These are phyloP conservation scores for Cercophora sp. DNA, from an alignment of 495 filamentous ascomycete genomes.

Conservation along the genomic window DNA sequence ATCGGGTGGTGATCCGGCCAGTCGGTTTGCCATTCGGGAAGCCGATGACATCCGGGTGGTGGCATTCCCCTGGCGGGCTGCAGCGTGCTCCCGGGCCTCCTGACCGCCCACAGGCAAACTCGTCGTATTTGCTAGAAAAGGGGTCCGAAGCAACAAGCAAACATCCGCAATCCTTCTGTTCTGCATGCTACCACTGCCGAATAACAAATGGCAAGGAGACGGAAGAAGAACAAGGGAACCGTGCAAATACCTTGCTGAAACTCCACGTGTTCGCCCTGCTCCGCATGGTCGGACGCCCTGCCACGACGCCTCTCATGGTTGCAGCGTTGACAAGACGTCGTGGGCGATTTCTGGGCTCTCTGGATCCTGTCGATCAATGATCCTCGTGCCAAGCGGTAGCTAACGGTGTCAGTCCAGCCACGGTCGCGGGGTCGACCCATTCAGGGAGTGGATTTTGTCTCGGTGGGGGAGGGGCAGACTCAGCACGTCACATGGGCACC, in stretches of 20 bases:
- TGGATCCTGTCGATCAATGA: not conserved
- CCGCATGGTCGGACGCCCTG: constrained; percentile 25
- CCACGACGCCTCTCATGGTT: constrained; percentile 33
- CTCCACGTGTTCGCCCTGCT: constrained; percentile 27
- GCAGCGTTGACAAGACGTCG: not conserved
- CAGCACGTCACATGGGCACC: constrained; percentile 7
- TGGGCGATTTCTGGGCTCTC: not conserved
- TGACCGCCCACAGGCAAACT: too few relatives aligned
- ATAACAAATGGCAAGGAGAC: constrained; percentile 13
- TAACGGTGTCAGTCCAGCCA: constrained; percentile 10
- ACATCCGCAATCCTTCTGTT: too few relatives aligned
- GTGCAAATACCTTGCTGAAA: constrained; percentile 32
- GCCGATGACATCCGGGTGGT: too few relatives aligned
- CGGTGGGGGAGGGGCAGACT: constrained; percentile 10
- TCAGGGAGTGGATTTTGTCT: not conserved
- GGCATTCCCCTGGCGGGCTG: too few relatives aligned
- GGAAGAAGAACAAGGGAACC: constrained; percentile 3
- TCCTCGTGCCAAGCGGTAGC: not conserved
- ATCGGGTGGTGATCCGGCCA: too few relatives aligned
- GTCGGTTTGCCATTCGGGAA: too few relatives aligned
- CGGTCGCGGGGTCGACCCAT: constrained; percentile 1
- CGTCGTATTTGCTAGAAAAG: too few relatives aligned
- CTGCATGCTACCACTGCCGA: too few relatives aligned
- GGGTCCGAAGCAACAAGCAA: too few relatives aligned
- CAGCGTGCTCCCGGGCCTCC: too few relatives aligned